Evolutionary conservation across 108 stramenopile genomes (phyloP).

Genomic region (Skeletonema tropicum): DNA sequence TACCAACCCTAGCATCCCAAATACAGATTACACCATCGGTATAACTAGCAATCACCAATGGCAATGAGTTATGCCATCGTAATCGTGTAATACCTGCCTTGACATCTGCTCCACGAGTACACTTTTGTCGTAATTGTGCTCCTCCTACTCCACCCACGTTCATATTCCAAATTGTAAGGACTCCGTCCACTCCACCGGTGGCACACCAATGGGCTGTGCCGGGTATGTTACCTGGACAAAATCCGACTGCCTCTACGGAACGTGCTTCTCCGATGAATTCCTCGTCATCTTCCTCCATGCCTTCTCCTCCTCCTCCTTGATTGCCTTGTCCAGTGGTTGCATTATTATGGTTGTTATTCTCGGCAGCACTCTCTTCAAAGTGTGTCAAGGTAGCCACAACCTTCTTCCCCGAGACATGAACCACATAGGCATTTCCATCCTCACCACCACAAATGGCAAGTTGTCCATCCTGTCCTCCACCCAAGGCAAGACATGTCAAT

Average conservation of each 20-base stretch:
- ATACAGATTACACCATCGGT: slow-evolving; percentile 80
- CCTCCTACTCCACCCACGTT: slow-evolving; percentile 48
- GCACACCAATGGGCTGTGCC: slow-evolving; percentile 83
- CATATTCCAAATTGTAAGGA: slow-evolving; percentile 90
- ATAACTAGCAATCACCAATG: slow-evolving; percentile 74
- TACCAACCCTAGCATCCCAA: slow-evolving; percentile 93
- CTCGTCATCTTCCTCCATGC: slow-evolving; percentile 21
- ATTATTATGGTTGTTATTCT: background rate
- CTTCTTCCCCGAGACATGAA: slow-evolving; percentile 84
- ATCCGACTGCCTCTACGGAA: slow-evolving; percentile 90
- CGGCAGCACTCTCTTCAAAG: slow-evolving; percentile 44
- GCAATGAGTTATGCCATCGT: slow-evolving; percentile 80
- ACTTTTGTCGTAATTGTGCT: slow-evolving; percentile 36
- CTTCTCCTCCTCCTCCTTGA: background rate
- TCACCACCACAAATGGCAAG: slow-evolving; percentile 79
- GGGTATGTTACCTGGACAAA: slow-evolving; percentile 57
- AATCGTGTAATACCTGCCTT: slow-evolving; percentile 74
- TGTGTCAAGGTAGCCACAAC: slow-evolving; percentile 85
- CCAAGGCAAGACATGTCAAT: slow-evolving; percentile 75
- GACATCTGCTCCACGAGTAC: slow-evolving; percentile 18
- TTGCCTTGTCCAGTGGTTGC: background rate
- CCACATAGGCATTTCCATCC: slow-evolving; percentile 90
- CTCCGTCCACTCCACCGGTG: slow-evolving; percentile 87
- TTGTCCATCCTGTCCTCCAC: slow-evolving; percentile 55
- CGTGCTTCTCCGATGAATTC: slow-evolving; percentile 67